Conservation (phyloP, 176 grass and related monocot species). For the Oryza glumipatula region DNA sequence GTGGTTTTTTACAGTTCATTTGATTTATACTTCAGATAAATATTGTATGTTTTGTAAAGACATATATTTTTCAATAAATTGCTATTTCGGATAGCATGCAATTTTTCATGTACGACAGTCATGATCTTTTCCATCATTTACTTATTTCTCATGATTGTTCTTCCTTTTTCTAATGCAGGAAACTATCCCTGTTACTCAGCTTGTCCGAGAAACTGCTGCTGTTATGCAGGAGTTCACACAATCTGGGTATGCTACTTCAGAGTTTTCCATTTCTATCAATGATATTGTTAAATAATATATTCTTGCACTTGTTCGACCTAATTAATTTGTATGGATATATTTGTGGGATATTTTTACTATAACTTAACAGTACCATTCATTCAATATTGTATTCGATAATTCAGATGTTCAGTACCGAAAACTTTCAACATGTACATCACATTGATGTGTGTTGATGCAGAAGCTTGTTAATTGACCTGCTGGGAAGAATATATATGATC, state of each 20-base stretch:
- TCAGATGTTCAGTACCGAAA: background rate
- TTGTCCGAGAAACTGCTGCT: constrained; percentile 95
- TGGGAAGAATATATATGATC: background rate
- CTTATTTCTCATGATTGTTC: constrained; percentile 11
- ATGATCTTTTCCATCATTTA: background rate
- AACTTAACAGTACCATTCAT: background rate
- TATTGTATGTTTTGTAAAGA: constrained; percentile 2
- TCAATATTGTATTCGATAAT: constrained; percentile 1
- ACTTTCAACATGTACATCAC: background rate
- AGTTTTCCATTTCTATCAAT: constrained; percentile 2
- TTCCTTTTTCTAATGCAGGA: constrained; percentile 56
- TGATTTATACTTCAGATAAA: background rate
- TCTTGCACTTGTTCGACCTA: background rate
- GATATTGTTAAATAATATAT: constrained; percentile 16
- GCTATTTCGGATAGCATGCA: background rate
- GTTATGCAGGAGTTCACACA: constrained; percentile 99
- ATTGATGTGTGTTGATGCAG: background rate
- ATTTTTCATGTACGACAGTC: background rate
- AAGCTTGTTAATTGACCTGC: background rate
- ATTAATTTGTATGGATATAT: background rate
- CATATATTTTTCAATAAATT: constrained; percentile 20
- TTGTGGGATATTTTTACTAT: background rate
- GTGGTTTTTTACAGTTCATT: constrained; percentile 37
- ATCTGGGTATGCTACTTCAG: constrained; percentile 66
- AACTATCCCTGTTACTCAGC: constrained; percentile 89